Evolutionary conservation across 75 land plant genomes (phyloP).

Genomic region (Adiantum capillusveneris): DNA sequence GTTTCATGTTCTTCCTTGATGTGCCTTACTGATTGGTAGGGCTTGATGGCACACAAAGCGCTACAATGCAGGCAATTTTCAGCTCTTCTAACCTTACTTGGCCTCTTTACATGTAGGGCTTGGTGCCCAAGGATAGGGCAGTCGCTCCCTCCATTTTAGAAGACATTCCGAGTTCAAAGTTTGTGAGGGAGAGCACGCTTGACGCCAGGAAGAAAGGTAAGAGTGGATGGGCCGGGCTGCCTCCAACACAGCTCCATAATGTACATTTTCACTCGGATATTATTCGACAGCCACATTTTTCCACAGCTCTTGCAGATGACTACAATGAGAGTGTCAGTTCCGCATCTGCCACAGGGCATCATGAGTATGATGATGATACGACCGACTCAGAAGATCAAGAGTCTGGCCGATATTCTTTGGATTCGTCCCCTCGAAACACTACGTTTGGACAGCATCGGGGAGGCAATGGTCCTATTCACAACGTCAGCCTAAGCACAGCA

Average conservation of each 20-base stretch:
- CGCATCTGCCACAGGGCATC: slow-evolving; percentile 20
- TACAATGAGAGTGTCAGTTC: slow-evolving; percentile 4
- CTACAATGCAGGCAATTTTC: no score
- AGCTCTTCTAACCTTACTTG: background rate
- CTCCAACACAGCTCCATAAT: slow-evolving; percentile 45
- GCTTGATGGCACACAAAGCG: no score
- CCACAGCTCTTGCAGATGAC: slow-evolving; percentile 16
- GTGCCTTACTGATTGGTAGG: no score
- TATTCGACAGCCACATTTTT: slow-evolving; percentile 16
- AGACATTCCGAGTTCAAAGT: background rate
- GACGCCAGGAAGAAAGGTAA: slow-evolving; percentile 11
- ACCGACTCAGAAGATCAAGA: slow-evolving; percentile 48
- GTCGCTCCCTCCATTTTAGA: background rate
- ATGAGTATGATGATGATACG: slow-evolving; percentile 34
- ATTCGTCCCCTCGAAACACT: slow-evolving; percentile 53
- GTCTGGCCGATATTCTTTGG: slow-evolving; percentile 60
- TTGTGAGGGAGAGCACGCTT: slow-evolving; percentile 2
- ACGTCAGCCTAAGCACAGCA: background rate
- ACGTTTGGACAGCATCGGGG: background rate
- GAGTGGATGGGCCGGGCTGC: slow-evolving; percentile 31
- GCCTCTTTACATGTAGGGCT: slow-evolving; percentile 6
- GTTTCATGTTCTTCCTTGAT: no score
- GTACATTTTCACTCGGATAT: slow-evolving; percentile 41
- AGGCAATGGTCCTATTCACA: background rate
- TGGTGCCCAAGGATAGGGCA: slow-evolving; percentile 4